Evolutionary conservation across 441 rosid genomes (phyloP), one percentile per base, ranked within the genome.

Genomic region (Erodium chrysanthum): DNA sequence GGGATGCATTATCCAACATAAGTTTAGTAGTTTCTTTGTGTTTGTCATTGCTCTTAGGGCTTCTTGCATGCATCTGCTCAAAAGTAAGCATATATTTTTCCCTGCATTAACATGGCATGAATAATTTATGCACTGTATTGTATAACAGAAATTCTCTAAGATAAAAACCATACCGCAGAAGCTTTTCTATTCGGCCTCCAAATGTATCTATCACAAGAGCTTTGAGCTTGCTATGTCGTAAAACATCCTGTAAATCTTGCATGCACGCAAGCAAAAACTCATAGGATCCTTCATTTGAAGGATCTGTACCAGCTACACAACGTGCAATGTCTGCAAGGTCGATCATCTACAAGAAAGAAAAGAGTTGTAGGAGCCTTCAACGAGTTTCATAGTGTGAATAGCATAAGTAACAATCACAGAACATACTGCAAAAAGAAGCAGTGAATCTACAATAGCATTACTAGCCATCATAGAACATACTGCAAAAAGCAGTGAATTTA

Each of bases 271-370:
- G 85, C 73, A 90, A 75, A 71, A 84, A 79, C 59, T 84, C 94
- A 67, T 58, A 72, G 10, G 94, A 86, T 15, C 83, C 88, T 73
- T 85, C 94, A 74, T 78, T 84, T 5, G 82, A 76, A 64, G 83
- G 66, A 72, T 88, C 89, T 46, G 92, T 81, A 64, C 79, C 76
- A 70, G 96, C 92, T 37, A 86, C 90, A 77, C 90, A 90, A 66
- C 88, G 88, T 42, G 90, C 92, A 74, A 90, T 88, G 81, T 90
- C 94, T 23, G 92, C 84, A 80, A 90, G 90, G 76, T 90, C 92
- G 79, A 80, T 78, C 88, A 90, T 90, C 96, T 90, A 82, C 71
- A 64, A 79, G 64, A 64, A 58, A 65, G 22, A 54, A 61, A 44
- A 50, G 0, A 44, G 54, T 68, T 14, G 70, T 23, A 37, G 31